phyloP scores from a whole-genome alignment of 768 basidiomycete species.

The Strobilomyces dryophilus region DNA sequence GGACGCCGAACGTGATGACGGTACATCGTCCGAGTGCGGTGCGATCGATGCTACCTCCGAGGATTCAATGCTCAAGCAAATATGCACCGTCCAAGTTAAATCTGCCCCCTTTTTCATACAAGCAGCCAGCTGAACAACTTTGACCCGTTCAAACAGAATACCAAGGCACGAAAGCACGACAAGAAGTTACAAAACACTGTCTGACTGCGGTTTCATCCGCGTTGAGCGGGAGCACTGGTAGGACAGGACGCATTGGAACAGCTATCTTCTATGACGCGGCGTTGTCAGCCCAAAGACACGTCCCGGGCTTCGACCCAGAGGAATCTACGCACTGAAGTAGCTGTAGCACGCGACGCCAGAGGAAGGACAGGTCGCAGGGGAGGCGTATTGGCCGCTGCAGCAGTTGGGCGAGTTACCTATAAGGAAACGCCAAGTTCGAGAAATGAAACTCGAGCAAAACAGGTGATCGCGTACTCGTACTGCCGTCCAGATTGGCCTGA shows the following conservation, averaged over 20 bases:
- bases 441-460: not conserved
- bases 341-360: slow-evolving; percentile 29
- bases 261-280: slow-evolving; percentile 30
- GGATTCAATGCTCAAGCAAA: too few relatives aligned
- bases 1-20: too few relatives aligned
- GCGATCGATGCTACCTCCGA: too few relatives aligned
- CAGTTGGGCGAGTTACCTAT: slow-evolving; percentile 59
- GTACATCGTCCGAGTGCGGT: too few relatives aligned
- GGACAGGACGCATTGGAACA: slow-evolving; percentile 47
- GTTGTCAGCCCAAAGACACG: not conserved
- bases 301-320: not conserved
- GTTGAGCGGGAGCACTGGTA: too few relatives aligned
- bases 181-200: too few relatives aligned
- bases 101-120: too few relatives aligned
- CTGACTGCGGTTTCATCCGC: too few relatives aligned
- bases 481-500: slow-evolving; percentile 33
- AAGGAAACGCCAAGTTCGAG: not conserved
- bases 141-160: too few relatives aligned
- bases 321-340: slow-evolving; percentile 41
- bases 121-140: too few relatives aligned
- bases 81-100: too few relatives aligned
- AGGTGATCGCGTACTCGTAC: slow-evolving; percentile 23
- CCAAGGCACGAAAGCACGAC: too few relatives aligned
- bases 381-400: slow-evolving; percentile 54
- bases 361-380: slow-evolving; percentile 43